Evolutionary conservation across 306 rosid genomes (phyloP).

Genomic region (Prinsepia uniflora): DNA sequence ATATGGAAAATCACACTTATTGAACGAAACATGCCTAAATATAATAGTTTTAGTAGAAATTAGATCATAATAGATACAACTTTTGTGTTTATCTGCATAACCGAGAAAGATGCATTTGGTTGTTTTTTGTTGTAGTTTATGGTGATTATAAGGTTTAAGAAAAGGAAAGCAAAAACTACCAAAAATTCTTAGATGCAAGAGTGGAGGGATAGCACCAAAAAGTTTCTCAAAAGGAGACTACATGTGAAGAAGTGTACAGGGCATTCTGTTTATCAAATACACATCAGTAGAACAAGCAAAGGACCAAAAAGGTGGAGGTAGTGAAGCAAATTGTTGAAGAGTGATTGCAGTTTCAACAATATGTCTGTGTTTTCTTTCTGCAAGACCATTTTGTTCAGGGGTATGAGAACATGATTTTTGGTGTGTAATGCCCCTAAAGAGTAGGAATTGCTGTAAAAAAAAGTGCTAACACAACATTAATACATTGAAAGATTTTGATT

Average conservation of each 20-base stretch:
- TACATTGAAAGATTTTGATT: too few relatives aligned
- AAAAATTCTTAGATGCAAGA: background rate
- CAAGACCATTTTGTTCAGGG: background rate
- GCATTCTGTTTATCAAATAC: background rate
- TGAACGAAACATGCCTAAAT: background rate
- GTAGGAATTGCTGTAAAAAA: too few relatives aligned
- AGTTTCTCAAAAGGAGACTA: background rate
- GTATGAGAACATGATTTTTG: background rate
- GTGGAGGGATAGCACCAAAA: fast-evolving
- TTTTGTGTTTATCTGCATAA: background rate
- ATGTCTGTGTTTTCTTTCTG: background rate
- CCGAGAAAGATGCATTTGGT: background rate
- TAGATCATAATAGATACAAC: background rate
- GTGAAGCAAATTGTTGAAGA: background rate
- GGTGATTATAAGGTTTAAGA: too few relatives aligned
- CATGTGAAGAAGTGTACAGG: background rate
- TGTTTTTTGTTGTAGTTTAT: too few relatives aligned
- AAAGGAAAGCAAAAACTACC: background rate
- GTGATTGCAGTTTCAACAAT: background rate
- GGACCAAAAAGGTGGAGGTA: background rate
- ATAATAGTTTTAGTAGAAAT: background rate
- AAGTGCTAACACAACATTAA: too few relatives aligned
- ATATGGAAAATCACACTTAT: background rate
- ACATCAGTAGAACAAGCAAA: background rate
- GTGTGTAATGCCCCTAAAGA: background rate